Base-by-base conservation (phyloP, 2,329 filamentous ascomycete genomes). In the Thelonectria blattea region DNA sequence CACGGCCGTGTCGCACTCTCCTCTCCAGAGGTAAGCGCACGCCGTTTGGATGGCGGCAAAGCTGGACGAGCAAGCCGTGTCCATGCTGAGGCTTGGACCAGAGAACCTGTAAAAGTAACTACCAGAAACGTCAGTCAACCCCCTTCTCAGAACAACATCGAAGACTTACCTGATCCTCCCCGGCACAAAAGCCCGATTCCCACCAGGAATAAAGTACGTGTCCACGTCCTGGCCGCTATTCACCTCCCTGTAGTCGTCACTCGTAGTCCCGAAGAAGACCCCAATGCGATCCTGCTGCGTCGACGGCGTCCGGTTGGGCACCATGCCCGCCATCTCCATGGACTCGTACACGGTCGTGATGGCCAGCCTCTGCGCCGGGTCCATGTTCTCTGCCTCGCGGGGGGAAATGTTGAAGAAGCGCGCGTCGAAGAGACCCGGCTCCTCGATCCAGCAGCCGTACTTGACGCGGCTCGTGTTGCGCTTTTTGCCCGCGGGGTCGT, bases 371-470 rank as follows among this genome's bases (percentile, higher is more conserved):
- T 92, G 90, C 76, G 89, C 89, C 0, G 91, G 91, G 72, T 94
- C 91, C 0, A 86, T 90, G 67, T 91, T 88, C 48, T 85, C 83
- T 11, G 91, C 91, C 75, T 94, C 91, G 61, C 88, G 84, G 1
- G 91, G 90, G 37, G 90, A 93, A 83, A 94, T 93, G 74, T 91
- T 91, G 82, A 94, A 94, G 79, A 94, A 93, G 0, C 85, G 81
- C 1, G 89, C 85, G 69, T 94, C 91, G 66, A 94, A 93, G 11
- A 89, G 78, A 47, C 88, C 89, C 0, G 90, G 89, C 52, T 91
- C 82, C 37, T 91, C 84, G 56, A 92, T 75, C 65, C 77, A 93
- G 75, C 88, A 91, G 8, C 90, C 90, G 63, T 85, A 91, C 12
- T 86, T 87, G 2, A 88, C 89, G 65, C 88, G 83, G 27, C 83